Percentiles rank a stretch among this genome's conserved stretches.
phyloP scores from a whole-genome alignment of 805 yeast genomes.

The Candida ascalaphidarum region DNA sequence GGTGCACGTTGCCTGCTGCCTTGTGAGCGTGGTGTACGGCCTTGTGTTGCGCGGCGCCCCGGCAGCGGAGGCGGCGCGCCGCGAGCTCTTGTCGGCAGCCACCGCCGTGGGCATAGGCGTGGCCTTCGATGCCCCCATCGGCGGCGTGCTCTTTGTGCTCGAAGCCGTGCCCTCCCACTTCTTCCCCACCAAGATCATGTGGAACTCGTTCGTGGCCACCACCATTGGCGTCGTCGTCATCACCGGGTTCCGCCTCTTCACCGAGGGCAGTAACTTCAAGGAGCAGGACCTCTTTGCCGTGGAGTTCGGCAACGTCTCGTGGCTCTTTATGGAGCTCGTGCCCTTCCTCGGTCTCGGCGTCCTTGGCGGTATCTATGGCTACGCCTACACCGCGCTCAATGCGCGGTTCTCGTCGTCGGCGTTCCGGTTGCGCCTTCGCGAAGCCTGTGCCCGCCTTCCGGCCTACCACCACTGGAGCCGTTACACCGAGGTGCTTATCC shows the following conservation, averaged over 20 bases:
- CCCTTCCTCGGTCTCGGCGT: conserved; percentile 70
- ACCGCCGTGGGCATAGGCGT: conserved; percentile 79
- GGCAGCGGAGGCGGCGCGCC: conserved; percentile 47
- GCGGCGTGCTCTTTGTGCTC: conserved; percentile 74
- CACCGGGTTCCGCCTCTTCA: conserved; percentile 28
- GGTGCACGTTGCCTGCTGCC: conserved; percentile 68
- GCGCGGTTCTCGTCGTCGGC: conserved; percentile 13
- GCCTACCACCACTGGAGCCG: conserved; percentile 8
- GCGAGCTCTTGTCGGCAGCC: conserved; percentile 68
- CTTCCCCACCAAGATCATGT: conserved; percentile 57
- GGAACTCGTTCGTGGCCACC: conserved; percentile 79
- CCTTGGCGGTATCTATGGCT: conserved; percentile 62
- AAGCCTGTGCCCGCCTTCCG: conserved; percentile 4
- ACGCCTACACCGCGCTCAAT: conserved; percentile 41
- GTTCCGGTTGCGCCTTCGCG: conserved; percentile 25
- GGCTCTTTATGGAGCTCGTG: conserved; percentile 62
- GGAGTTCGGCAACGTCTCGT: conserved; percentile 60
- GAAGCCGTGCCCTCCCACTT: conserved; percentile 62
- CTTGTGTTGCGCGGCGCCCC: conserved; percentile 19
- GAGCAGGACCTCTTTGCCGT: conserved; percentile 50
- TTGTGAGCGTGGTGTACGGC: conserved; percentile 27
- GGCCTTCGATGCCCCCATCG: conserved; percentile 82
- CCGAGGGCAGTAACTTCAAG: conserved; percentile 28
- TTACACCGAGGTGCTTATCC: conserved; percentile 39
- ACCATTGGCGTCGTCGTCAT: conserved; percentile 62